phyloP scores from a whole-genome alignment of 768 basidiomycete species.

The Sarcodon aspratus region DNA sequence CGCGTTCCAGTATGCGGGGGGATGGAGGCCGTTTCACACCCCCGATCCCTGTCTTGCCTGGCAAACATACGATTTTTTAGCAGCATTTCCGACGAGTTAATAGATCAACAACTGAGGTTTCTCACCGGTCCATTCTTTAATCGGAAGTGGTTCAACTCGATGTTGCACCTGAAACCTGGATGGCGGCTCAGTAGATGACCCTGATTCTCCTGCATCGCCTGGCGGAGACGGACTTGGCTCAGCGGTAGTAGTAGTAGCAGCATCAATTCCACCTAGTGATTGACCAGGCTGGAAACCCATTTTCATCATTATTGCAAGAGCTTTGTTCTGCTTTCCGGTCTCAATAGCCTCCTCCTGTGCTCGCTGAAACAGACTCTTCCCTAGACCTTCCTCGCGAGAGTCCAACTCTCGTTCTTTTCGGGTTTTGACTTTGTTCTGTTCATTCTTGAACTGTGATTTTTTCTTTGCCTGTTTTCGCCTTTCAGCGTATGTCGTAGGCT shows the following conservation, averaged over 20 bases:
- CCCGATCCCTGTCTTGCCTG: slow-evolving; percentile 79
- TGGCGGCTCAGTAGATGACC: neutral
- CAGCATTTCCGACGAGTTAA: neutral
- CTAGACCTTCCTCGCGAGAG: slow-evolving; percentile 65
- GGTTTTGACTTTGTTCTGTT: slow-evolving; percentile 53
- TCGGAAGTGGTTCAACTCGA: slow-evolving; percentile 55
- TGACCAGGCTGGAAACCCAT: slow-evolving; percentile 89
- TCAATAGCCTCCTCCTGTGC: slow-evolving; percentile 49
- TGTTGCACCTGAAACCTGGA: slow-evolving; percentile 20
- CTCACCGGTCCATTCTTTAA: slow-evolving; percentile 79
- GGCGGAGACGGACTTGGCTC: neutral
- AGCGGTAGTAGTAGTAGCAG: neutral
- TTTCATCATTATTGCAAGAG: slow-evolving; percentile 84
- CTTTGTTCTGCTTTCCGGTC: slow-evolving; percentile 51
- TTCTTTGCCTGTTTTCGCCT: slow-evolving; percentile 55
- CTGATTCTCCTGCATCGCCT: neutral
- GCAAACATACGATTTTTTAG: slow-evolving; percentile 4
- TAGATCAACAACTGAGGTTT: neutral
- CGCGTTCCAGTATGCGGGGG: slow-evolving; percentile 47
- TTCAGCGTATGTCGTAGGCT: slow-evolving; percentile 57
- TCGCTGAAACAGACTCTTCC: slow-evolving; percentile 70
- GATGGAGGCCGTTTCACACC: slow-evolving; percentile 57
- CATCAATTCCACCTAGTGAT: slow-evolving; percentile 41
- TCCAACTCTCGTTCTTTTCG: slow-evolving; percentile 63
- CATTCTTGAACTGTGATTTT: slow-evolving; percentile 50